phyloP scores from a whole-genome alignment of 2,329 filamentous ascomycete genomes.

The Aureobasidium vineae region DNA sequence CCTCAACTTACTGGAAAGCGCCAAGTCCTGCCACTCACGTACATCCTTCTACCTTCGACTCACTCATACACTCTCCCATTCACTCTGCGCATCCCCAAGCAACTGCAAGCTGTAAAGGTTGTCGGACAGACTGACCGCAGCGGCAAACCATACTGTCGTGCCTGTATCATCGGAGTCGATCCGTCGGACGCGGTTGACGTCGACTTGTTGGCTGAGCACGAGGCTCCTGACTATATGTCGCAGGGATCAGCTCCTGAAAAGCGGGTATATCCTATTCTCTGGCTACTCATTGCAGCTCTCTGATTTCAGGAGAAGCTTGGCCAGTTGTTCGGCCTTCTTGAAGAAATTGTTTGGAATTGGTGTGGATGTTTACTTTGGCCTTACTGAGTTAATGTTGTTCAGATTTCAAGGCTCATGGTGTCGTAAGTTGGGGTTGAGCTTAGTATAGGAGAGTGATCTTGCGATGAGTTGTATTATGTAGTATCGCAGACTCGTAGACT shows the following conservation, averaged over 20 bases:
- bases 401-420: neutral
- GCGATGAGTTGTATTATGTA: conserved; percentile 5
- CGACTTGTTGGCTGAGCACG: neutral
- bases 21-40: too few species aligned
- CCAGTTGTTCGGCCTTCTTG: neutral
- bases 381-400: neutral
- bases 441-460: neutral
- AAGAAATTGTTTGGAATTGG: neutral
- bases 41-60: neutral
- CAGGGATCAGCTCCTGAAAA: neutral
- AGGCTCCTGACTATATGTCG: neutral
- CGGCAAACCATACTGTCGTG: conserved; percentile 10
- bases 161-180: neutral
- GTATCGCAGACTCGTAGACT: neutral
- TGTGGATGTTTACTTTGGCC: neutral
- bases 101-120: neutral
- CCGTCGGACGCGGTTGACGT: neutral
- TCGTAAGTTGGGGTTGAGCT: neutral
- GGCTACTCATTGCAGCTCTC: neutral
- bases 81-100: neutral
- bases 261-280: neutral
- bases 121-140: neutral
- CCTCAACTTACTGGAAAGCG: too few species aligned
- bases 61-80: neutral
- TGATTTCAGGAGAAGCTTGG: neutral